A percentile compares a stretch with the other conserved stretches of the same genome.
These are phyloP conservation scores for Xanthoconium purpureum DNA, from an alignment of 768 basidiomycete genomes.

Conservation along the genomic window DNA sequence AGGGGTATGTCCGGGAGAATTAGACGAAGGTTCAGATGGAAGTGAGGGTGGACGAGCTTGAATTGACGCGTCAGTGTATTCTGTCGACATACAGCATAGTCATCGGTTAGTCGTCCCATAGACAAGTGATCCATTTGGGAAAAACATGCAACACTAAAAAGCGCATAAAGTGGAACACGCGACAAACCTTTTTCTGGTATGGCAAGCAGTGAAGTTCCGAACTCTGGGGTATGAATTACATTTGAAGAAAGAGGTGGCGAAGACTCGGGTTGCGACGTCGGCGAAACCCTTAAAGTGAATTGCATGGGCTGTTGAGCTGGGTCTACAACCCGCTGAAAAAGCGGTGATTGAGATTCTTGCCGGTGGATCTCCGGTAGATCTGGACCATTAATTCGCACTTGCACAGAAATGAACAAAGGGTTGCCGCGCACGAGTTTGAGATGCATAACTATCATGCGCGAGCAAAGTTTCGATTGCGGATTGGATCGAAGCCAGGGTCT, in stretches of 20 bases:
- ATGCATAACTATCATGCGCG: constrained; percentile 1
- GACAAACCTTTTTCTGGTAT: constrained; percentile 6
- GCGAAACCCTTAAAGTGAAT: background rate
- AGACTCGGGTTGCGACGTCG: background rate
- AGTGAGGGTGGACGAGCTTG: constrained; percentile 8
- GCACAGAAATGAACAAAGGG: background rate
- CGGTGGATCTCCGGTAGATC: background rate
- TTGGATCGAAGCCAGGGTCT: constrained; percentile 20
- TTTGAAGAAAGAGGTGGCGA: background rate
- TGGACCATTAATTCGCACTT: background rate
- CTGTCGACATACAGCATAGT: constrained; percentile 2
- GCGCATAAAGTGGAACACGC: background rate
- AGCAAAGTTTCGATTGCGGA: constrained; percentile 20
- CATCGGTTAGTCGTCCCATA: background rate
- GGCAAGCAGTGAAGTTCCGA: background rate
- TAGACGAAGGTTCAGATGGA: background rate
- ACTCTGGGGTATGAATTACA: background rate
- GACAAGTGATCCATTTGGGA: too few relatives aligned
- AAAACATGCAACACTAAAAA: background rate
- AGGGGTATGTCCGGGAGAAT: background rate
- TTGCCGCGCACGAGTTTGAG: constrained; percentile 9
- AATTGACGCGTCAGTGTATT: constrained; percentile 7
- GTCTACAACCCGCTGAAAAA: background rate
- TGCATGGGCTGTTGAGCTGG: background rate
- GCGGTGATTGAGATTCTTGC: background rate